Percentiles rank a stretch among this genome's conserved stretches.
Conservation (phyloP, 2,329 filamentous ascomycete genomes). For the Daldinia eschscholtzii region DNA sequence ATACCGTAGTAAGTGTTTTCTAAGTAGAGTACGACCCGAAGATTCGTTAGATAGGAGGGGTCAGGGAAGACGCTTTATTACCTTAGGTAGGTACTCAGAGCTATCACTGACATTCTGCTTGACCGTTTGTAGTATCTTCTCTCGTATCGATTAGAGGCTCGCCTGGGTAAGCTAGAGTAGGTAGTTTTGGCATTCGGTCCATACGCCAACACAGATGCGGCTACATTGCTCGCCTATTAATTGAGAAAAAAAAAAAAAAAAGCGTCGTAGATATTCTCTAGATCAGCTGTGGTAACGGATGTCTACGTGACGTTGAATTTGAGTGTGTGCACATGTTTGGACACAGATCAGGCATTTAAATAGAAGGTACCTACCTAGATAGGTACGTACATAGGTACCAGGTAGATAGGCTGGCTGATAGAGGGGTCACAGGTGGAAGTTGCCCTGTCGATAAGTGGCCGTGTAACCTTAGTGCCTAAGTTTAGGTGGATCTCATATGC, state of each 20-base stretch:
- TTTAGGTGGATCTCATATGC: conserved; percentile 13
- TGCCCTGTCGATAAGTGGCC: neutral
- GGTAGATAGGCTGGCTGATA: conserved; percentile 6
- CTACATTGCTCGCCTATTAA: neutral
- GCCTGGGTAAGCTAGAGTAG: neutral
- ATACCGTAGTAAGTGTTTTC: neutral
- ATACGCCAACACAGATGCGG: neutral
- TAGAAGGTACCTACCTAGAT: neutral
- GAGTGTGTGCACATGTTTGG: conserved; percentile 14
- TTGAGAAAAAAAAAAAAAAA: no score
- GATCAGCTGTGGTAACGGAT: neutral
- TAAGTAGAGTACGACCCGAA: neutral
- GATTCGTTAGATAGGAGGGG: neutral
- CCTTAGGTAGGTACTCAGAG: neutral
- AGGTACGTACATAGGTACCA: conserved; percentile 1
- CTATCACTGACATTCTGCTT: neutral
- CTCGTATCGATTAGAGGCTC: neutral
- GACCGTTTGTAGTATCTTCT: neutral
- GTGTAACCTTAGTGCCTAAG: conserved; percentile 9
- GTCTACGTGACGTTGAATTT: conserved; percentile 36
- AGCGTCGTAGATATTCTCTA: neutral
- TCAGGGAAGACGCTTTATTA: neutral
- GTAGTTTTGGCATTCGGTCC: neutral
- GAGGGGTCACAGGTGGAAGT: neutral
- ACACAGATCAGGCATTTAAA: conserved; percentile 10